Evolutionary conservation across 805 yeast genomes (phyloP), one percentile per base, ranked within the genome.

Genomic region (Metschnikowia dekortorum): DNA sequence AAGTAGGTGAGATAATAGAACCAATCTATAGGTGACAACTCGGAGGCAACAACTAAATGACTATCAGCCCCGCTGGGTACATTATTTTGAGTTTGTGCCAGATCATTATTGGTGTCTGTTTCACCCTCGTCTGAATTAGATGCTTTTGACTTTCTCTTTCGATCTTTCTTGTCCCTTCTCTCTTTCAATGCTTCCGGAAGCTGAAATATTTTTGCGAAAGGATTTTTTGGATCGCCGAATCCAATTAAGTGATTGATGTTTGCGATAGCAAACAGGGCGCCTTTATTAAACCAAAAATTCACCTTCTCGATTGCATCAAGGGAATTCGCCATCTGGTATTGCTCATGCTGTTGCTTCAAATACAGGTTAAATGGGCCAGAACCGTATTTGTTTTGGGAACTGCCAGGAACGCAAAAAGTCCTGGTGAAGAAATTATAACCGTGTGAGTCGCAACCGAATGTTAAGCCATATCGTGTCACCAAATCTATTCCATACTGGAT

Each of bases 171-270:
- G 50, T 84, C 90, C 56, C 79, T 84, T 45, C 90, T 71, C 57
- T 84, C 89, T 52, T 80, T 84, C 53, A 87, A 66, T 14, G 84
- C 87, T 59, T 84, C 87, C 0, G 91, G 85, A 22, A 87, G 69
- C 50, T 80, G 83, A 65, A 87, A 87, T 11, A 87, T 62, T 58
- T 83, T 80, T 6, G 92, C 89, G 68, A 87, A 86, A 16, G 92
- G 90, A 60, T 85, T 87, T 41, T 75, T 73, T 5, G 87, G 77
- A 61, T 85, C 86, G 33, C 94, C 95, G 65, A 87, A 84, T 1
- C 94, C 94, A 42, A 85, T 79, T 47, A 87, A 63, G 68, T 87
- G 92, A 58, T 82, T 78, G 47, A 87, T 81, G 59, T 87, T 87
- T 29, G 90, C 82, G 44, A 86, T 73, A 2, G 94, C 92, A 71